These are phyloP conservation scores for Neltuma alba DNA, from an alignment of 306 rosid genomes.

Conservation along the genomic window DNA sequence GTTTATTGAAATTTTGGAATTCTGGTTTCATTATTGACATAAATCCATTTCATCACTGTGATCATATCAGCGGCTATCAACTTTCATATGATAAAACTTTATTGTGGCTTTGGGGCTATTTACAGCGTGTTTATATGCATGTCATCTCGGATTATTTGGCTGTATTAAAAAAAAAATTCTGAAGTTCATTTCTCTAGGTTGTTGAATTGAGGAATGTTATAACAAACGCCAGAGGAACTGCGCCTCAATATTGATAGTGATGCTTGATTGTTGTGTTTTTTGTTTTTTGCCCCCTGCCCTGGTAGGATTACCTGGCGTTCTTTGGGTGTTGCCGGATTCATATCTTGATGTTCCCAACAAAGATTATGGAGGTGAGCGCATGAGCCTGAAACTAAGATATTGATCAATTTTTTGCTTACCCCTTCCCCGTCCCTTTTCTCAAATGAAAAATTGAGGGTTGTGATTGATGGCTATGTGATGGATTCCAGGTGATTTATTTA, in stretches of 20 bases:
- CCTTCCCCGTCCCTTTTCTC: background rate
- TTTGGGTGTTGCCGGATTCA: slow-evolving; percentile 98
- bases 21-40: background rate
- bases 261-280: slow-evolving; percentile 15
- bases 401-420: background rate
- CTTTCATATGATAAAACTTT: background rate
- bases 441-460: background rate
- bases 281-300: slow-evolving; percentile 4
- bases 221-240: background rate
- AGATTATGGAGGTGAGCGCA: slow-evolving; percentile 84
- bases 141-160: background rate
- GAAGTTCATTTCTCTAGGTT: background rate
- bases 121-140: background rate
- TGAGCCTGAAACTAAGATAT: background rate
- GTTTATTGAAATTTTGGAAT: background rate
- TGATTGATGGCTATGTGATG: background rate
- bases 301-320: slow-evolving; percentile 76
- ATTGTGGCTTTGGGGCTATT: background rate
- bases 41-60: background rate
- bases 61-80: background rate
- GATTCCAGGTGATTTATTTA: slow-evolving; percentile 74
- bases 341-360: slow-evolving; percentile 93
- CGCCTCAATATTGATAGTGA: background rate
- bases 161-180: background rate
- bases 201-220: background rate